A percentile compares a stretch with the other conserved stretches of the same genome.
phyloP scores from a whole-genome alignment of 139 green algal species.

The Chlamydomonas asymmetrica region DNA sequence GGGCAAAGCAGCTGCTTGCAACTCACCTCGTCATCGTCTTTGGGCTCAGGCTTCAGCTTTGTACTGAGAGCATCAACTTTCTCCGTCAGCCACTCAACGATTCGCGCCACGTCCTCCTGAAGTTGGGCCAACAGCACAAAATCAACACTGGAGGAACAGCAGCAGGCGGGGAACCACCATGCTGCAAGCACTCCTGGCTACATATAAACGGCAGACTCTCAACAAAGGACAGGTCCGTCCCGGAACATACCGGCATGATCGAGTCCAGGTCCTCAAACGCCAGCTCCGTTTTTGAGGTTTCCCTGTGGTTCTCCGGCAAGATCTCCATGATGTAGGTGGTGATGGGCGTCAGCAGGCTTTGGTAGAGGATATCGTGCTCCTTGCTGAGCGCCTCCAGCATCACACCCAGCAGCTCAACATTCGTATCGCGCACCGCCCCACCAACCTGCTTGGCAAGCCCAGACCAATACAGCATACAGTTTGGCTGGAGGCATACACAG shows the following conservation, averaged over 20 bases:
- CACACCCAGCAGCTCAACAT: conserved; percentile 75
- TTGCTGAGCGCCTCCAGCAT: conserved; percentile 72
- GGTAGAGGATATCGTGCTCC: conserved; percentile 82
- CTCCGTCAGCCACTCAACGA: conserved; percentile 83
- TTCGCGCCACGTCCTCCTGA: conserved; percentile 42
- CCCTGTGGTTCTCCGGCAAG: conserved; percentile 56
- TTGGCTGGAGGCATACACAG: too few relatives aligned
- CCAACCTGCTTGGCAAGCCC: conserved; percentile 23
- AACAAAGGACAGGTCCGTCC: too few relatives aligned
- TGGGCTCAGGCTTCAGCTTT: conserved; percentile 68
- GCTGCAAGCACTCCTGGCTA: too few relatives aligned
- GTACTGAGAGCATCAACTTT: conserved; percentile 79
- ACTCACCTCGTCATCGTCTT: conserved; percentile 60
- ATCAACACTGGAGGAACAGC: not conserved
- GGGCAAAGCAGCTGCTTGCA: too few relatives aligned
- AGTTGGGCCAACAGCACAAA: not conserved
- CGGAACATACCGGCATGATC: too few relatives aligned
- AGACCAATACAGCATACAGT: too few relatives aligned
- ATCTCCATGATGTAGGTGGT: conserved; percentile 67
- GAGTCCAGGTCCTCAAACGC: conserved; percentile 81
- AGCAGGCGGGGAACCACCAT: too few relatives aligned
- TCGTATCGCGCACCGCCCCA: conserved; percentile 53
- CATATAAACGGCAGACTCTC: too few relatives aligned
- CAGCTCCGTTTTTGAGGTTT: conserved; percentile 45
- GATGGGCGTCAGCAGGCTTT: conserved; percentile 65